Percentiles rank a stretch among this genome's conserved stretches.
phyloP scores from a whole-genome alignment of 306 rosid genomes.

The Bauhinia variegata region DNA sequence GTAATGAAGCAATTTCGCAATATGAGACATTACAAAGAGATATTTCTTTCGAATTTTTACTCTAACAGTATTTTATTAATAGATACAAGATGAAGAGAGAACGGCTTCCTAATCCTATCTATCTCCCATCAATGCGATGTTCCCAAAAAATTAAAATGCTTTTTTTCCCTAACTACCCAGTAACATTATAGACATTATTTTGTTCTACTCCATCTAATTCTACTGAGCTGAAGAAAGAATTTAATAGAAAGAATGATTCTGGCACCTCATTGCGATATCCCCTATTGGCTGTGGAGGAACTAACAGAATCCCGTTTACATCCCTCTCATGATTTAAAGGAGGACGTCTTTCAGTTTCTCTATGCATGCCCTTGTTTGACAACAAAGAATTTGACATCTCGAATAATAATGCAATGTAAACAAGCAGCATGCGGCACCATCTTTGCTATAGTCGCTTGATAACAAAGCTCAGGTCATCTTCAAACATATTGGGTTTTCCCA shows the following conservation, averaged over 20 bases:
- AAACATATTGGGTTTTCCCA: conserved; percentile 21
- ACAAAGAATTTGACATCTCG: background rate
- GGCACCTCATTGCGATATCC: background rate
- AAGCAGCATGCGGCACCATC: conserved; percentile 1
- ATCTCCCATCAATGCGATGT: conserved; percentile 11
- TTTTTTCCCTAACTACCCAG: conserved; percentile 40
- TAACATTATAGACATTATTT: conserved; percentile 58
- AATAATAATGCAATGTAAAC: background rate
- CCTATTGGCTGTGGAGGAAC: conserved; percentile 1
- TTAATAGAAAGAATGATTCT: background rate
- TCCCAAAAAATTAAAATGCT: conserved; percentile 13
- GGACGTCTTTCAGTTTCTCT: conserved; percentile 28
- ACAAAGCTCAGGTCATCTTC: conserved; percentile 23
- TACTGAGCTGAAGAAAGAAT: conserved; percentile 20
- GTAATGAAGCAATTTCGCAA: too few relatives aligned
- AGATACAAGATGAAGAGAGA: conserved; percentile 35
- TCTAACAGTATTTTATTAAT: too few relatives aligned
- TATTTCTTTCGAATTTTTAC: too few relatives aligned
- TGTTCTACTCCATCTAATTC: conserved; percentile 24
- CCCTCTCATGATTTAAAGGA: conserved; percentile 5
- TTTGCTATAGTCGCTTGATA: conserved; percentile 18
- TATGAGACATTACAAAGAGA: too few relatives aligned
- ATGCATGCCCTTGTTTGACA: conserved; percentile 21
- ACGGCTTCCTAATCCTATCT: conserved; percentile 16
- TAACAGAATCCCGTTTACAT: conserved; percentile 13